Conservation (phyloP, 1,284 basidiomycete species). For the Porphyrellus sp. region DNA sequence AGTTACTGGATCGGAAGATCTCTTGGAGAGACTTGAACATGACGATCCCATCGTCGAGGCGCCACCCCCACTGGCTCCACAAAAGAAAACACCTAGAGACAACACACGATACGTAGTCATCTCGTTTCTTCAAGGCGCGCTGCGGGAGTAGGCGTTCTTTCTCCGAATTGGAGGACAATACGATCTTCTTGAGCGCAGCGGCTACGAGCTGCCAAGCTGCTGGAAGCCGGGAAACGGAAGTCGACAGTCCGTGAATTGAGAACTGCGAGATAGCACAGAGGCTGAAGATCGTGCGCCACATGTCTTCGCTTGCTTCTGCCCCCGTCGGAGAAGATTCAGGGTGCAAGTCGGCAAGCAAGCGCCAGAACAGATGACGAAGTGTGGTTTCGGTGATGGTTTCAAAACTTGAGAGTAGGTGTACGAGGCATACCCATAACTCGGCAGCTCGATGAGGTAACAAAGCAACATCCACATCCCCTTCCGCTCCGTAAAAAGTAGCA, state of each 20-base stretch:
- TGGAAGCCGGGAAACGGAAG: conserved; percentile 45
- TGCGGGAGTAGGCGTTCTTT: conserved; percentile 41
- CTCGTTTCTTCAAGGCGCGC: conserved; percentile 56
- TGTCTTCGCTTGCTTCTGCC: conserved; percentile 60
- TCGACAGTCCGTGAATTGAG: conserved; percentile 60
- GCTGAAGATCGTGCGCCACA: conserved; percentile 73
- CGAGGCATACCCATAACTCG: conserved; percentile 75
- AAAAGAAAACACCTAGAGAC: conserved; percentile 74
- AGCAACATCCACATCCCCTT: conserved; percentile 37
- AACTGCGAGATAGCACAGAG: conserved; percentile 81
- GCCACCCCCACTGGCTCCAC: conserved; percentile 74
- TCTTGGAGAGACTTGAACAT: conserved; percentile 69
- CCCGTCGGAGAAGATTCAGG: conserved; percentile 36
- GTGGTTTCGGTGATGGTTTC: conserved; percentile 14
- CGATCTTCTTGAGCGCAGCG: conserved; percentile 58
- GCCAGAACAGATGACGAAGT: conserved; percentile 45
- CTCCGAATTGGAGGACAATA: conserved; percentile 52
- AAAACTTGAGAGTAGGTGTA: conserved; percentile 49
- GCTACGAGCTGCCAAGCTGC: conserved; percentile 69
- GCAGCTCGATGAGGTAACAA: conserved; percentile 41
- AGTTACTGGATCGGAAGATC: conserved; percentile 79
- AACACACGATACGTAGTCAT: conserved; percentile 74
- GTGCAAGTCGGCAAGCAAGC: conserved; percentile 39
- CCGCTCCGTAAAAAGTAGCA: conserved; percentile 37
- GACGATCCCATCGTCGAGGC: conserved; percentile 53